These are phyloP conservation scores for Vararia minispora DNA, from an alignment of 768 basidiomycete species.

Conservation along the genomic window DNA sequence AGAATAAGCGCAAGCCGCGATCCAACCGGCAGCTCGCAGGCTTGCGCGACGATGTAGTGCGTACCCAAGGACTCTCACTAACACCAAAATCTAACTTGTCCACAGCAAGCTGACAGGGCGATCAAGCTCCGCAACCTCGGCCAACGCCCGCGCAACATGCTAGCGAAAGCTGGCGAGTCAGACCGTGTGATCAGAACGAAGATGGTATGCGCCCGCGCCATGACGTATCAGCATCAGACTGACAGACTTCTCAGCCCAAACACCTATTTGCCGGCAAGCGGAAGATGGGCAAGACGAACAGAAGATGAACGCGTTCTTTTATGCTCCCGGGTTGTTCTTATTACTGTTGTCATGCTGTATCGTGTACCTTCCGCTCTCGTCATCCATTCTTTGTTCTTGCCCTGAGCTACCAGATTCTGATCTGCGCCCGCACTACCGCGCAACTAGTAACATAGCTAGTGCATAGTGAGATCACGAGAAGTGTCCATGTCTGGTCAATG, in stretches of 20 bases:
- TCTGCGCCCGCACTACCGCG: too few relatives aligned
- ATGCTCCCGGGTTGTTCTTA: too few relatives aligned
- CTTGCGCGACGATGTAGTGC: conserved; percentile 62
- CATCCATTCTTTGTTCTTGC: too few relatives aligned
- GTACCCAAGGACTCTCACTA: conserved; percentile 16
- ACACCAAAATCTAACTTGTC: conserved; percentile 7
- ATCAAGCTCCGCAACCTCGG: conserved; percentile 75
- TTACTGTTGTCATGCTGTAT: too few relatives aligned
- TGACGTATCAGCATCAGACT: conserved; percentile 4
- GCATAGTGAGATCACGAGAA: too few relatives aligned
- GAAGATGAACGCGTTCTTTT: too few relatives aligned
- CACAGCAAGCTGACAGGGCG: conserved; percentile 71
- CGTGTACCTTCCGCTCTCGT: too few relatives aligned
- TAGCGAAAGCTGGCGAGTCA: conserved; percentile 84
- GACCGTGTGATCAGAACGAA: conserved; percentile 74
- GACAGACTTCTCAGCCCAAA: conserved; percentile 48
- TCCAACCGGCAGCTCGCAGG: conserved; percentile 71
- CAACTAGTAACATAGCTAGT: too few relatives aligned
- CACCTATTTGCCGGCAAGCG: conserved; percentile 82
- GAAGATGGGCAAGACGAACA: conserved; percentile 72
- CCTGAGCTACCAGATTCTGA: too few relatives aligned
- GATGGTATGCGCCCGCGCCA: conserved; percentile 43
- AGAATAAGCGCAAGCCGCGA: conserved; percentile 45
- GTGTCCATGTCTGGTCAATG: too few relatives aligned
- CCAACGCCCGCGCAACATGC: conserved; percentile 77